Evolutionary conservation across 208 protist genomes (phyloP).

Genomic region (Crithidia bombi): DNA sequence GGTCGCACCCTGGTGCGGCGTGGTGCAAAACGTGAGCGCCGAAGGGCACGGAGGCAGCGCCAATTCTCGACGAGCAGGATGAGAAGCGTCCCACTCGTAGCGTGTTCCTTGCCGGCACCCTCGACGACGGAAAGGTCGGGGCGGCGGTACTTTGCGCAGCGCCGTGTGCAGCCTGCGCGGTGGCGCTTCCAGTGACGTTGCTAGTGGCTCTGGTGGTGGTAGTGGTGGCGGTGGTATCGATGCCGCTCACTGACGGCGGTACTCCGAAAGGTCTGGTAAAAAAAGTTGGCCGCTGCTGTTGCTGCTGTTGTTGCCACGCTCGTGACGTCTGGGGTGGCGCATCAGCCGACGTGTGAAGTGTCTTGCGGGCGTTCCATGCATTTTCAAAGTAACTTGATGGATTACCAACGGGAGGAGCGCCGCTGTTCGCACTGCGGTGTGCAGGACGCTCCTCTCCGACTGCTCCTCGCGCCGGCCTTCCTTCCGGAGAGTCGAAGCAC

Average conservation of each 20-base stretch:
- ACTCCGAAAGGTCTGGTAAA: too few relatives aligned
- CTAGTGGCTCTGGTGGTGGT: too few relatives aligned
- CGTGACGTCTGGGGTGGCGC: not conserved
- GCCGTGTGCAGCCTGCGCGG: not conserved
- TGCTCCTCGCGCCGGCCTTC: not conserved
- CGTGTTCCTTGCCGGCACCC: not conserved
- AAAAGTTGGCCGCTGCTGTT: not conserved
- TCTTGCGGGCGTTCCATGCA: not conserved
- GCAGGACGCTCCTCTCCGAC: not conserved
- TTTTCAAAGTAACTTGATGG: slow-evolving; percentile 7
- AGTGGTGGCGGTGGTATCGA: too few relatives aligned
- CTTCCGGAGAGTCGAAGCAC: slow-evolving; percentile 4
- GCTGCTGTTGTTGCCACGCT: slow-evolving; percentile 3
- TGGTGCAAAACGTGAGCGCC: too few relatives aligned
- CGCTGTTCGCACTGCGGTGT: not conserved
- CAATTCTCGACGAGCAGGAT: not conserved
- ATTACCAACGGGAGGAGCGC: not conserved
- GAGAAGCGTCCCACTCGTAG: slow-evolving; percentile 4
- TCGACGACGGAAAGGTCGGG: not conserved
- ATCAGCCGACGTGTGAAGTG: not conserved
- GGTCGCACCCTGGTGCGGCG: not conserved
- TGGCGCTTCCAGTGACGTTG: not conserved
- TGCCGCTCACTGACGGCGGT: too few relatives aligned
- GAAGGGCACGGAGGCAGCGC: too few relatives aligned
- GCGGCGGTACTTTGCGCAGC: not conserved